A percentile compares a stretch with the other conserved stretches of the same genome.
These are phyloP conservation scores for Diaporthe citriasiana DNA, from an alignment of 2,329 filamentous ascomycete species.

Conservation along the genomic window DNA sequence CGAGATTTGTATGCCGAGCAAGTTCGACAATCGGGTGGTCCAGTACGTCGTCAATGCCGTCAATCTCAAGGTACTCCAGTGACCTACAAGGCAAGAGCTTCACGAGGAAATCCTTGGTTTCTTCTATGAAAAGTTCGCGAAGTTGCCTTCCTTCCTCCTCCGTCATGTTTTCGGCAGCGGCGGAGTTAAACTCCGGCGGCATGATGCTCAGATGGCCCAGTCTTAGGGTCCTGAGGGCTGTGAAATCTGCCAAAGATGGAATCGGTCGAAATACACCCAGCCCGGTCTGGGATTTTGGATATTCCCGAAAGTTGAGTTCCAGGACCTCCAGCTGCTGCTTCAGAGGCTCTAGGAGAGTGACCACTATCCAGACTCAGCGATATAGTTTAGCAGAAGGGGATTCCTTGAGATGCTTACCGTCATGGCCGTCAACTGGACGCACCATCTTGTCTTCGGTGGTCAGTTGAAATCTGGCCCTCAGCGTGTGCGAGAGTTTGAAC, in stretches of 20 bases:
- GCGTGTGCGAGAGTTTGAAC: not conserved
- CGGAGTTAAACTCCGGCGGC: not conserved
- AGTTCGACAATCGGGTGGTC: not conserved
- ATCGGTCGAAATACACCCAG: not conserved
- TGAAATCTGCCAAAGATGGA: not conserved
- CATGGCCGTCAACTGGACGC: not conserved
- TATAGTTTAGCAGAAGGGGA: no score
- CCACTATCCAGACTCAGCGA: not conserved
- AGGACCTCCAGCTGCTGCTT: not conserved
- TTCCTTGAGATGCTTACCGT: not conserved
- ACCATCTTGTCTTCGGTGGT: not conserved
- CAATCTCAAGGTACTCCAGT: not conserved
- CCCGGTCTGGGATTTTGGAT: not conserved
- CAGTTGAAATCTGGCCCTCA: not conserved
- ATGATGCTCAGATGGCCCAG: not conserved
- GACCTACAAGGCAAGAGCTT: not conserved
- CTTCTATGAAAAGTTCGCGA: not conserved
- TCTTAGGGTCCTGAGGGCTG: not conserved
- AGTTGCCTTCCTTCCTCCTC: not conserved
- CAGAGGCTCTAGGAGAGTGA: not conserved
- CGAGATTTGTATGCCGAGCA: not conserved
- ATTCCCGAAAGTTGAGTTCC: not conserved
- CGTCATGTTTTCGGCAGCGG: not conserved
- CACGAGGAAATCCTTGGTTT: not conserved
- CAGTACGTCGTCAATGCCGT: not conserved